Percentiles rank a stretch among this genome's conserved stretches.
phyloP scores from a whole-genome alignment of 768 basidiomycete species.

The Kwoniella bestiolae region DNA sequence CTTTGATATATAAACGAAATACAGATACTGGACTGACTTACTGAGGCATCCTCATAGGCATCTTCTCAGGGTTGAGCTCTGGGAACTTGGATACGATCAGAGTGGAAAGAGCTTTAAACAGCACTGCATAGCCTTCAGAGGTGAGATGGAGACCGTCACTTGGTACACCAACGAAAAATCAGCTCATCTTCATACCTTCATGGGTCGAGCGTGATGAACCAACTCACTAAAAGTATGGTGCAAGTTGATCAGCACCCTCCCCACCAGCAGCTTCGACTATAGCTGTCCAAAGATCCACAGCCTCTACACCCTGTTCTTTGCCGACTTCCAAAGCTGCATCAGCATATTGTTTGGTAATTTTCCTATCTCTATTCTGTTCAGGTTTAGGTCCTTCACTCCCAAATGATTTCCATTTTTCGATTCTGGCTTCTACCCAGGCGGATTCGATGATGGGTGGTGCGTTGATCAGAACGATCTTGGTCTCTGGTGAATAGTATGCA shows the following conservation, averaged over 20 bases:
- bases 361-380: constrained; percentile 67
- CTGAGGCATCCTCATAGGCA: constrained; percentile 67
- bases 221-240: constrained; percentile 50
- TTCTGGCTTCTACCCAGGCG: constrained; percentile 58
- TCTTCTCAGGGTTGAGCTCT: constrained; percentile 69
- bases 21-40: constrained; percentile 59
- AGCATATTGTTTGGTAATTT: constrained; percentile 70
- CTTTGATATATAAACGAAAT: neutral
- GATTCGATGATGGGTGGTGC: constrained; percentile 72
- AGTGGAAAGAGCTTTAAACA: constrained; percentile 68
- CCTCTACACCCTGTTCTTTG: constrained; percentile 63
- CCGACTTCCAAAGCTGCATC: constrained; percentile 71
- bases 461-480: constrained; percentile 77
- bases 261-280: constrained; percentile 76
- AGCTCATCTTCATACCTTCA: constrained; percentile 58
- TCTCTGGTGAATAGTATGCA: constrained; percentile 69
- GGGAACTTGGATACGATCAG: constrained; percentile 68
- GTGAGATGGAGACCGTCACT: constrained; percentile 82
- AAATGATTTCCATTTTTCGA: constrained; percentile 65
- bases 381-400: constrained; percentile 63
- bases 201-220: neutral
- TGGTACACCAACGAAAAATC: too few species aligned
- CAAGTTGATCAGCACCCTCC: constrained; percentile 63
- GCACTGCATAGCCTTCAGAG: constrained; percentile 72
- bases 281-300: constrained; percentile 74